Percentiles rank a stretch among this genome's conserved stretches.
Evolutionary conservation across 1,139 yeast genomes (phyloP).

Genomic region (Geotrichum candidum): DNA sequence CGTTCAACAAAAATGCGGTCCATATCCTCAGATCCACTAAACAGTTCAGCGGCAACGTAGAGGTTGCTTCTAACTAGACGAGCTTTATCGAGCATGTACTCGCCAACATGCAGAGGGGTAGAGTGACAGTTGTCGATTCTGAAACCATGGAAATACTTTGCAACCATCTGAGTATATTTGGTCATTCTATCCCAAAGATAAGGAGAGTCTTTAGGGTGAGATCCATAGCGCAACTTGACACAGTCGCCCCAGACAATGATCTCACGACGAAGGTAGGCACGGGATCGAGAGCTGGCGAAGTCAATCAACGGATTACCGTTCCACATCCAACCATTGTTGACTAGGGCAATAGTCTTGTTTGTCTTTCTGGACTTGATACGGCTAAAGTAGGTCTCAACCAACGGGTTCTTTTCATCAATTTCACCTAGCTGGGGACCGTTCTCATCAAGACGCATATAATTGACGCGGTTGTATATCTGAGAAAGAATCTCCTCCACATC

Average conservation of each 20-base stretch:
- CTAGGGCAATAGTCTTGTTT: constrained; percentile 57
- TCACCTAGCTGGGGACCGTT: constrained; percentile 74
- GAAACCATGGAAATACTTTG: constrained; percentile 75
- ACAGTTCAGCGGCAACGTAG: constrained; percentile 90
- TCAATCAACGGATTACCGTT: constrained; percentile 90
- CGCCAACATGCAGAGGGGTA: constrained; percentile 93
- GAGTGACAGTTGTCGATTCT: constrained; percentile 95
- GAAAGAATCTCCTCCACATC: constrained; percentile 59
- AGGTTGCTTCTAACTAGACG: constrained; percentile 76
- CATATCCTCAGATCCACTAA: constrained; percentile 86
- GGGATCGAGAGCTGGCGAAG: constrained; percentile 75
- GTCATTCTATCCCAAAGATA: constrained; percentile 85
- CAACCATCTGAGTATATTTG: constrained; percentile 65
- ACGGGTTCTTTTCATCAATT: constrained; percentile 51
- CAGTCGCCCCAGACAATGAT: constrained; percentile 98
- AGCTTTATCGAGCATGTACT: constrained; percentile 79
- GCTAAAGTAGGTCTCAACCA: constrained; percentile 85
- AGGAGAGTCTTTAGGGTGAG: constrained; percentile 73
- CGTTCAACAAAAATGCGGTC: constrained; percentile 88
- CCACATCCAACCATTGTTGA: constrained; percentile 99
- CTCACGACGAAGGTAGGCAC: constrained; percentile 82
- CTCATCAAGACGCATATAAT: constrained; percentile 66
- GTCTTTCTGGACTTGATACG: constrained; percentile 46
- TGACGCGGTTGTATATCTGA: constrained; percentile 69
- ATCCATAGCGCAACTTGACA: constrained; percentile 84